phyloP scores from a whole-genome alignment of 495 filamentous ascomycete species.

The Penicillium angulare region DNA sequence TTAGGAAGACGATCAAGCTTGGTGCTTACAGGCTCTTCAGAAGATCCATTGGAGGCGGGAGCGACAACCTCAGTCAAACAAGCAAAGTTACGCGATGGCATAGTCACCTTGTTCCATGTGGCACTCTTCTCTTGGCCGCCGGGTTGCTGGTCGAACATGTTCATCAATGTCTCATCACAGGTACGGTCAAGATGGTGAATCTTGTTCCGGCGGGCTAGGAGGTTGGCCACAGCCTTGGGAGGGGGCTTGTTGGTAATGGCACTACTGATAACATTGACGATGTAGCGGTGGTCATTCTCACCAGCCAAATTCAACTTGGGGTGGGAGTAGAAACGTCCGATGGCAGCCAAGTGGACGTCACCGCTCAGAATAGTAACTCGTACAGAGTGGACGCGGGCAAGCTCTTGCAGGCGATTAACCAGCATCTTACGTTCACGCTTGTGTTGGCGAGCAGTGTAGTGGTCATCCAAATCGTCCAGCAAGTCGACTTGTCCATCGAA shows the following conservation, averaged over 20 bases:
- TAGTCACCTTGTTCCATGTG: conserved; percentile 73
- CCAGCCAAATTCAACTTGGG: conserved; percentile 59
- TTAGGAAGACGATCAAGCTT: conserved; percentile 40
- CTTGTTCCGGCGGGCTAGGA: conserved; percentile 83
- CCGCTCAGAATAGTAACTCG: conserved; percentile 84
- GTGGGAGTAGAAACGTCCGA: conserved; percentile 74
- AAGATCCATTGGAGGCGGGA: conserved; percentile 26
- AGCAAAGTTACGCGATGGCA: conserved; percentile 89
- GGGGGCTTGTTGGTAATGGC: conserved; percentile 95
- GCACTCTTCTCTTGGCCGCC: conserved; percentile 66
- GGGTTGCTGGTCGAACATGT: conserved; percentile 81
- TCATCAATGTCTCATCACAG: conserved; percentile 86
- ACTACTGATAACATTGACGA: conserved; percentile 70
- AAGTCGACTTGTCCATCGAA: conserved; percentile 91
- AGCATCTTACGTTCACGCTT: conserved; percentile 80
- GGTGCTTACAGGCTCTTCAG: conserved; percentile 9
- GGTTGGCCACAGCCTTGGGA: conserved; percentile 81
- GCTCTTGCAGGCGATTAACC: conserved; percentile 67
- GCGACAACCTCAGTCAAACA: conserved; percentile 65
- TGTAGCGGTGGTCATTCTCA: conserved; percentile 67
- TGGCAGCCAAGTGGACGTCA: conserved; percentile 73
- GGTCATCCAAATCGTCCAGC: conserved; percentile 90
- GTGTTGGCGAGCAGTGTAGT: conserved; percentile 90
- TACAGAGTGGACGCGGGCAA: conserved; percentile 68
- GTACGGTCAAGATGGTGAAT: conserved; percentile 84